A percentile compares a stretch with the other conserved stretches of the same genome.
Evolutionary conservation across 2,329 filamentous ascomycete species (phyloP).

Genomic region (Epicoccum nigrum): DNA sequence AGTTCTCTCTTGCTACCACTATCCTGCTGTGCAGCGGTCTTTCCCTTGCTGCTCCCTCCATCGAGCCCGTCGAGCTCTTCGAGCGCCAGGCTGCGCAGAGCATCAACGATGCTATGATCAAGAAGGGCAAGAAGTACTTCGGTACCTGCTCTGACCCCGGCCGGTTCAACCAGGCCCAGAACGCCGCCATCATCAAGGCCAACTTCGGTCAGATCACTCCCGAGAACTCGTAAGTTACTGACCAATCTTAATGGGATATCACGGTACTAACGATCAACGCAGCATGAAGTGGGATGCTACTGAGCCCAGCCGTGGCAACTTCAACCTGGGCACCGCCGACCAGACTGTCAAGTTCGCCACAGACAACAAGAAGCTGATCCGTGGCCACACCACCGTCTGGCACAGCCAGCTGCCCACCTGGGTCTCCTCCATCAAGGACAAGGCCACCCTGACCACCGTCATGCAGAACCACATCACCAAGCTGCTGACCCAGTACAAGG

Average conservation of each 20-base stretch:
- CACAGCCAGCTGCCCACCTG: constrained; percentile 60
- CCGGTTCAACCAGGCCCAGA: constrained; percentile 58
- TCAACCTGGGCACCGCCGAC: constrained; percentile 63
- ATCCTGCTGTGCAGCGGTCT: constrained; percentile 39
- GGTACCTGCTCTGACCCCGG: constrained; percentile 64
- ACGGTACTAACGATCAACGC: neutral
- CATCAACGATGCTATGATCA: constrained; percentile 64
- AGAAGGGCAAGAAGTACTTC: constrained; percentile 70
- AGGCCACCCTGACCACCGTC: constrained; percentile 60
- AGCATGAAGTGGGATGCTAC: constrained; percentile 72
- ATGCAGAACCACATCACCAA: constrained; percentile 67
- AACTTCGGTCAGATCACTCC: constrained; percentile 70
- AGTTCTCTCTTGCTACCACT: constrained; percentile 37
- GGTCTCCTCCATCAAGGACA: constrained; percentile 64
- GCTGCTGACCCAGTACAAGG: constrained; percentile 65
- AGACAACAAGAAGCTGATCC: constrained; percentile 65
- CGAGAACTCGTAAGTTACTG: constrained; percentile 61
- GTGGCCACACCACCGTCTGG: constrained; percentile 72
- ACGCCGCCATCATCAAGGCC: constrained; percentile 63
- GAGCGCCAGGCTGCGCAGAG: constrained; percentile 50
- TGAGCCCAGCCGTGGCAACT: constrained; percentile 51
- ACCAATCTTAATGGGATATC: neutral
- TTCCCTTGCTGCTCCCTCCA: constrained; percentile 33
- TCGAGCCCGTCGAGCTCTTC: constrained; percentile 39
- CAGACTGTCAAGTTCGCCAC: constrained; percentile 62